These are phyloP conservation scores for Orychophragmus violaceus DNA, from an alignment of 345 rosid genomes.

Conservation along the genomic window DNA sequence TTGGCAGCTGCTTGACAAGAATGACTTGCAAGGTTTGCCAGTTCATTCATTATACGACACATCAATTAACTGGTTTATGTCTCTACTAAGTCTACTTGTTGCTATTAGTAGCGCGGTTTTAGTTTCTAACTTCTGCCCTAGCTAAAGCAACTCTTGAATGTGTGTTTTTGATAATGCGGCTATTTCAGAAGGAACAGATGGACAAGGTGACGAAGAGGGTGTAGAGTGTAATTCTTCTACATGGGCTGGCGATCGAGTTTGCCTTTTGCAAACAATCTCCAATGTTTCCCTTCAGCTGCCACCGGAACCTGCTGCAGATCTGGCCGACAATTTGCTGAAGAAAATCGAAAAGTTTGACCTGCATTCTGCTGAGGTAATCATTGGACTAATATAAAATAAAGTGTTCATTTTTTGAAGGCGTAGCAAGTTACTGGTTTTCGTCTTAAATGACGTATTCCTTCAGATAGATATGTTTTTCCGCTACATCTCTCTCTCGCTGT, in stretches of 20 bases:
- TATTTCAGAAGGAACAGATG: conserved; percentile 23
- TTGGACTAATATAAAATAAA: background rate
- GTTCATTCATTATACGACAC: background rate
- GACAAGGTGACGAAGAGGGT: conserved; percentile 35
- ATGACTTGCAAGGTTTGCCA: conserved; percentile 37
- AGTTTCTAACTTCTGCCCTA: background rate
- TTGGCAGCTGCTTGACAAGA: conserved; percentile 76
- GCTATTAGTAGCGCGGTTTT: background rate
- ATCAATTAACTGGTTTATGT: background rate
- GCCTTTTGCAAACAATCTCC: conserved; percentile 84
- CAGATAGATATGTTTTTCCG: background rate
- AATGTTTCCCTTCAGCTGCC: conserved; percentile 84
- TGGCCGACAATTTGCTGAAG: conserved; percentile 76
- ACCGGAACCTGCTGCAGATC: conserved; percentile 76
- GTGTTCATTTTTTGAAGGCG: background rate
- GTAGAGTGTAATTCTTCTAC: conserved; percentile 49
- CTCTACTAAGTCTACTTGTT: background rate
- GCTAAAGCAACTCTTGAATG: background rate
- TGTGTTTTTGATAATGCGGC: background rate
- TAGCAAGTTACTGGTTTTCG: background rate
- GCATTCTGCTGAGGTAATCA: conserved; percentile 84
- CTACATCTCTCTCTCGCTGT: conserved; percentile 10
- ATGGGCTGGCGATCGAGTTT: conserved; percentile 92
- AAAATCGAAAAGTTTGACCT: conserved; percentile 70
- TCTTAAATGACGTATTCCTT: background rate